These are phyloP conservation scores for Fusarium zealandicum DNA, from an alignment of 2,329 filamentous ascomycete genomes.

Conservation along the genomic window DNA sequence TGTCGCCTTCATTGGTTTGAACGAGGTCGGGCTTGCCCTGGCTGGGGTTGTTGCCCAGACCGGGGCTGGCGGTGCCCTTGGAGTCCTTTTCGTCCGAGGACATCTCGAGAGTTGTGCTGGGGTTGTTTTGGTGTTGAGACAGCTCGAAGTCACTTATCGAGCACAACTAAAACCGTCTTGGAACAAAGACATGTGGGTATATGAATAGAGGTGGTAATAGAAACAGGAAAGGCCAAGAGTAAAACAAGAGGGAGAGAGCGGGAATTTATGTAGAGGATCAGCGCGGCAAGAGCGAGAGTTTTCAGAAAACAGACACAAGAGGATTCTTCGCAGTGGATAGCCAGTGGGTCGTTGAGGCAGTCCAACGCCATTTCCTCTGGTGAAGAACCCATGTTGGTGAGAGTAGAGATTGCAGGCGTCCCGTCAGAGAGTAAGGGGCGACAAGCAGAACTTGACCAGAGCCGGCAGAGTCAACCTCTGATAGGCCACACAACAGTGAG, in stretches of 20 bases:
- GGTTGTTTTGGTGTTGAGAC: constrained; percentile 2
- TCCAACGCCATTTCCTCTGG: no score
- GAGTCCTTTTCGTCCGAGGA: constrained; percentile 29
- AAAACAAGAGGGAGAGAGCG: neutral
- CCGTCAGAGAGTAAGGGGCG: constrained; percentile 23
- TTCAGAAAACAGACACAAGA: neutral
- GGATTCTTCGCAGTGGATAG: constrained; percentile 12
- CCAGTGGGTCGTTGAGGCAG: constrained; percentile 16
- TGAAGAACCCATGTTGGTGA: constrained; percentile 7
- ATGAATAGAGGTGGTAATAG: neutral
- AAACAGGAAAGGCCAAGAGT: neutral
- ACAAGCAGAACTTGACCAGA: no score
- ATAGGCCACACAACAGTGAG: constrained; percentile 11
- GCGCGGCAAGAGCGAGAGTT: constrained; percentile 5
- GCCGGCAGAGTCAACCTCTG: neutral
- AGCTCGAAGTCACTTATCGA: constrained; percentile 7
- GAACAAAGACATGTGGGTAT: constrained; percentile 22
- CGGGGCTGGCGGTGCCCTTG: constrained; percentile 20
- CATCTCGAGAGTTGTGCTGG: constrained; percentile 15
- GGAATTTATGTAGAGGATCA: constrained; percentile 19
- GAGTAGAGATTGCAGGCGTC: constrained; percentile 10
- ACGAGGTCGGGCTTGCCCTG: neutral
- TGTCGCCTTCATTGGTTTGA: constrained; percentile 16
- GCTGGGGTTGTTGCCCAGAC: constrained; percentile 1
- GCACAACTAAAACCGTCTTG: constrained; percentile 9